Percentiles rank a stretch among this genome's conserved stretches.
These are phyloP conservation scores for Chlamydomonas sphaeroides DNA, from an alignment of 139 green algal genomes.

Conservation along the genomic window DNA sequence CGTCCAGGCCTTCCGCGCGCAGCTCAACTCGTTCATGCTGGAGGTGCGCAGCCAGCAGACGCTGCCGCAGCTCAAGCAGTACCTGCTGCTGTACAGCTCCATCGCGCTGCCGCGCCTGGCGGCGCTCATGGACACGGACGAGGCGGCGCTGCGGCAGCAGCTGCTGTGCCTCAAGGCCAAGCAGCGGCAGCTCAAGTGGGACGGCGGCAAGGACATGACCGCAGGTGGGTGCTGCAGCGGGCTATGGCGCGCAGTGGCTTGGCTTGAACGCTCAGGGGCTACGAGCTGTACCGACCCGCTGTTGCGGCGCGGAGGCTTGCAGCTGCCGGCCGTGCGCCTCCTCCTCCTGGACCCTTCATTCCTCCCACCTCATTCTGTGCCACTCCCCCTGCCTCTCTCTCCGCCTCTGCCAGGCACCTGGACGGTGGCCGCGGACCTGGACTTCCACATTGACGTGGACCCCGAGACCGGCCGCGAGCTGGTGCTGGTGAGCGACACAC, in stretches of 20 bases:
- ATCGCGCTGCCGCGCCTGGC: slow-evolving; percentile 93
- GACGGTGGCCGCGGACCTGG: slow-evolving; percentile 67
- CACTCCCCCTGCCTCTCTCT: no score
- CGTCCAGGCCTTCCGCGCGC: slow-evolving; percentile 85
- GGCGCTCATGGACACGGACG: slow-evolving; percentile 85
- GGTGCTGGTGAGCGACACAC: slow-evolving; percentile 70
- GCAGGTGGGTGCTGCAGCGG: slow-evolving; percentile 48
- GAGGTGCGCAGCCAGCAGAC: slow-evolving; percentile 49
- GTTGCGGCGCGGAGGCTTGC: no score
- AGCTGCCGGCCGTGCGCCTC: no score
- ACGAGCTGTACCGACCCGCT: no score
- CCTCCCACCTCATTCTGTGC: no score
- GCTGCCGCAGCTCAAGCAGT: slow-evolving; percentile 78
- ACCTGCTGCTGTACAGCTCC: slow-evolving; percentile 91
- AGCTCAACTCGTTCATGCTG: slow-evolving; percentile 90
- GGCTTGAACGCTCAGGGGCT: no score
- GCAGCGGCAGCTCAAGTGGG: slow-evolving; percentile 56
- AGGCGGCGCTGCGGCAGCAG: slow-evolving; percentile 69
- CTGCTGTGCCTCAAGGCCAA: slow-evolving; percentile 80
- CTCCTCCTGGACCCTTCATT: no score
- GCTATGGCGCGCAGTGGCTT: no score
- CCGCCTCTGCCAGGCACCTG: slow-evolving; percentile 43
- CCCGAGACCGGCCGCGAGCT: slow-evolving; percentile 69
- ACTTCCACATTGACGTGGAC: slow-evolving; percentile 87
- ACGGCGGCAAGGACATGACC: slow-evolving; percentile 49